A percentile compares a stretch with the other conserved stretches of the same genome.
These are phyloP conservation scores for Magnaporthales sp. DNA, from an alignment of 2,329 filamentous ascomycete species.

Conservation along the genomic window DNA sequence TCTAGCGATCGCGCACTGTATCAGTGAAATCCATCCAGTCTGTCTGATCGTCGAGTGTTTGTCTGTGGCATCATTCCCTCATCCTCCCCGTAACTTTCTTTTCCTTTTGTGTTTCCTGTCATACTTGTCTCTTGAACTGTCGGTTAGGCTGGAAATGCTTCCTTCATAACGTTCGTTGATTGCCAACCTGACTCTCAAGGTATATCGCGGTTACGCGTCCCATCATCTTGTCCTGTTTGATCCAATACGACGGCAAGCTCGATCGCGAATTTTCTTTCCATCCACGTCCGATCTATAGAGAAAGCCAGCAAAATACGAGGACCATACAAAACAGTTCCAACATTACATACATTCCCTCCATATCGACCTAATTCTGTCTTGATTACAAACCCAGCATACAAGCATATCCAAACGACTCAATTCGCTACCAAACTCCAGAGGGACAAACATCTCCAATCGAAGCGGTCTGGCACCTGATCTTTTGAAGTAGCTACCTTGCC, in stretches of 20 bases:
- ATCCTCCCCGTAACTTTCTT: constrained; percentile 8
- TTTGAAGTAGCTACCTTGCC: not conserved
- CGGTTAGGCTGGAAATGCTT: not conserved
- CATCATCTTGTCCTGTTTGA: not conserved
- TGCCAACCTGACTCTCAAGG: not conserved
- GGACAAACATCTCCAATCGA: not conserved
- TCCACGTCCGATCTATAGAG: not conserved
- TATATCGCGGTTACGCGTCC: not conserved
- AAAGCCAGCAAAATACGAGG: not conserved
- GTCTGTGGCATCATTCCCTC: constrained; percentile 7
- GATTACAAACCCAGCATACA: not conserved
- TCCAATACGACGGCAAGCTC: not conserved
- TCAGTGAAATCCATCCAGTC: not conserved
- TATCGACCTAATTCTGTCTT: not conserved
- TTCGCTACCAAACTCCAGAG: not conserved
- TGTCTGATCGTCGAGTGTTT: constrained; percentile 6
- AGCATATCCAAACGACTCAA: not conserved
- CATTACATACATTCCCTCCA: not conserved
- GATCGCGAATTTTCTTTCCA: not conserved
- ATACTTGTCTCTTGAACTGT: not conserved
- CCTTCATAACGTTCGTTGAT: not conserved
- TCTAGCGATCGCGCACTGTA: not conserved
- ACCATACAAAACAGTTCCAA: not conserved
- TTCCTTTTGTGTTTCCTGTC: not conserved
- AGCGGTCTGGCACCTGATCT: not conserved